Evolutionary conservation across 176 grass and related monocot species (phyloP).

Genomic region (Cocos nucifera): DNA sequence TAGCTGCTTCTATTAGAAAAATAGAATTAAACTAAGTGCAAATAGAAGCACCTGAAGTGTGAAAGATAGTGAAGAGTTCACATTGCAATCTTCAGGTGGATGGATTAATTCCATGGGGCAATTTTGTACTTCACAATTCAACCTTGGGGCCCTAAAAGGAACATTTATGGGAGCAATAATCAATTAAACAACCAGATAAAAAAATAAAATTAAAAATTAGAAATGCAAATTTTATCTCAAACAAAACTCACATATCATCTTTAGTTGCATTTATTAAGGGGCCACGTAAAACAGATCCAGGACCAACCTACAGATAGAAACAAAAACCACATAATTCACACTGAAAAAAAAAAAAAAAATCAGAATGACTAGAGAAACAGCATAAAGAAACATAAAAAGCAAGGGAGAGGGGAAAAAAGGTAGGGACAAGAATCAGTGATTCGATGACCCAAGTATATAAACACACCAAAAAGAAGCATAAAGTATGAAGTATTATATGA

Average conservation of each 20-base stretch:
- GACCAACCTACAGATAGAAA: slow-evolving; percentile 75
- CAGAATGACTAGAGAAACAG: background rate
- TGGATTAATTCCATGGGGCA: slow-evolving; percentile 89
- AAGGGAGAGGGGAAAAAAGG: no score
- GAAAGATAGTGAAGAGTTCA: slow-evolving; percentile 92
- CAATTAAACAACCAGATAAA: background rate
- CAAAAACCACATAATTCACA: slow-evolving; percentile 1
- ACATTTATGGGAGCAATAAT: slow-evolving; percentile 1
- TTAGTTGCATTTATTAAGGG: slow-evolving; percentile 71
- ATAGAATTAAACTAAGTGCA: background rate
- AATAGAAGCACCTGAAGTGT: slow-evolving; percentile 65
- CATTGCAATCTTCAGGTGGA: slow-evolving; percentile 99
- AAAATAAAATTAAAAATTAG: background rate
- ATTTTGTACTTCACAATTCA: slow-evolving; percentile 75
- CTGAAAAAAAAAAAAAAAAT: background rate
- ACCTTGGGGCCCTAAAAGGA: slow-evolving; percentile 66
- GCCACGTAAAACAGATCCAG: slow-evolving; percentile 76
- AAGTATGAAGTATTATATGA: no score
- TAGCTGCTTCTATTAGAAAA: background rate
- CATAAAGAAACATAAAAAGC: no score
- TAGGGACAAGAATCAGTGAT: no score
- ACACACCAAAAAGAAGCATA: no score
- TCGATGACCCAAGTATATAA: no score
- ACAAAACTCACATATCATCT: slow-evolving; percentile 62
- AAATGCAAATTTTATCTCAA: slow-evolving; percentile 20